These are phyloP conservation scores for Fallopia convolvulus DNA, from an alignment of 148 eudicot genomes.

Conservation along the genomic window DNA sequence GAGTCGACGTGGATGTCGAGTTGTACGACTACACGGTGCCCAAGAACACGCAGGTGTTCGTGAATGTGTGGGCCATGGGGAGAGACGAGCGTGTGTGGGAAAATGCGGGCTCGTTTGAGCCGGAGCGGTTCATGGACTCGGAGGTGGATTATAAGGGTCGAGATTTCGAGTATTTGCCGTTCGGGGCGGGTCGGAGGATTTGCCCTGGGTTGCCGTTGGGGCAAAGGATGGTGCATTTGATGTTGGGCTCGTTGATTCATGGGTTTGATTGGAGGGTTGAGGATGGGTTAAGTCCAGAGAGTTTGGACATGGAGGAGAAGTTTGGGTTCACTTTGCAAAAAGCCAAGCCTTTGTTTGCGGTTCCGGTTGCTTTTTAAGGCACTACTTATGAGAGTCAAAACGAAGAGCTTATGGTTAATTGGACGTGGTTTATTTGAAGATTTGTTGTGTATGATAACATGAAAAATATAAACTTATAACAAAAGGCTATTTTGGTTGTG, in stretches of 20 bases:
- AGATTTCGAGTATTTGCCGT: constrained; percentile 42
- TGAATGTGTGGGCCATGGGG: constrained; percentile 53
- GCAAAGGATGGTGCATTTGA: constrained; percentile 3
- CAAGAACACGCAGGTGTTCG: constrained; percentile 39
- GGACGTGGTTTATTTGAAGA: too few relatives aligned
- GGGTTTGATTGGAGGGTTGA: constrained; percentile 38
- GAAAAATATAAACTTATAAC: too few relatives aligned
- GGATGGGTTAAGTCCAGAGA: constrained; percentile 12
- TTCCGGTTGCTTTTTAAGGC: not conserved
- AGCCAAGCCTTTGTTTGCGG: not conserved
- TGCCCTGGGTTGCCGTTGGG: constrained; percentile 46
- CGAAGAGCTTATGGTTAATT: too few relatives aligned
- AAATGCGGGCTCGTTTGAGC: constrained; percentile 28
- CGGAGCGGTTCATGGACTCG: constrained; percentile 39
- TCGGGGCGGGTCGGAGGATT: constrained; percentile 49
- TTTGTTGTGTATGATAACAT: too few relatives aligned
- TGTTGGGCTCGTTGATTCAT: constrained; percentile 35
- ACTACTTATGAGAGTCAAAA: too few relatives aligned
- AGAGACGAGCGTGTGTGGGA: constrained; percentile 38
- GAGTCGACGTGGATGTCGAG: constrained; percentile 29
- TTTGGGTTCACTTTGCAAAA: constrained; percentile 31
- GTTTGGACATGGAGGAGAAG: constrained; percentile 25
- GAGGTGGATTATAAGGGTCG: constrained; percentile 35
- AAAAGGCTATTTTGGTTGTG: too few relatives aligned
- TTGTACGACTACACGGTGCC: constrained; percentile 29